phyloP scores from a whole-genome alignment of 441 rosid species.

The Corymbia calophylla region DNA sequence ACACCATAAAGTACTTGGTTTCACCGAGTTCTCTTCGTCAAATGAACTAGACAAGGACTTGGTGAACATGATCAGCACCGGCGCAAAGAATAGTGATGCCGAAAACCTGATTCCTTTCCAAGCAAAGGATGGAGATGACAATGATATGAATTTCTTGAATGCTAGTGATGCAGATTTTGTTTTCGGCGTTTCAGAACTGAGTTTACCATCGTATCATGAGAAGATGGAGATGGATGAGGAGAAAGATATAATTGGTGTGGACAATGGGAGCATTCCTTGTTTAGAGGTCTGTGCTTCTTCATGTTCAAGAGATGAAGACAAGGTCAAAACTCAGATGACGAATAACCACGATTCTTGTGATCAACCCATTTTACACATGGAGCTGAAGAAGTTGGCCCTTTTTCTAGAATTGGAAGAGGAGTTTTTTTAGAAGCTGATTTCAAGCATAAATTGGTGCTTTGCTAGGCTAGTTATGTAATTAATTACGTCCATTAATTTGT shows the following conservation, averaged over 20 bases:
- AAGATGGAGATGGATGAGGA: not conserved
- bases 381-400: not conserved
- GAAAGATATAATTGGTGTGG: not conserved
- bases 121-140: not conserved
- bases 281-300: not conserved
- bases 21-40: not conserved
- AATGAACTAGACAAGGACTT: not conserved
- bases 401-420: not conserved
- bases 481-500: not conserved
- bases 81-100: not conserved
- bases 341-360: not conserved
- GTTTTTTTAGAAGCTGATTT: not conserved
- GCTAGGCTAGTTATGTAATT: not conserved
- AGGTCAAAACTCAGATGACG: not conserved
- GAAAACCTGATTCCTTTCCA: not conserved
- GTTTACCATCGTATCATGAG: not conserved
- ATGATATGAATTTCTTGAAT: not conserved
- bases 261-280: not conserved
- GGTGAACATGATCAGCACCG: not conserved
- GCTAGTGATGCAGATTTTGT: not conserved
- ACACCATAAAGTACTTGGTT: not conserved
- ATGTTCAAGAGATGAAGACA: not conserved
- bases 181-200: not conserved
- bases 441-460: not conserved
- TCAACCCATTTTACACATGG: not conserved